A percentile compares a stretch with the other conserved stretches of the same genome.
Evolutionary conservation across 257 asterid species (phyloP).

Genomic region (Solanum lycopersicoides): DNA sequence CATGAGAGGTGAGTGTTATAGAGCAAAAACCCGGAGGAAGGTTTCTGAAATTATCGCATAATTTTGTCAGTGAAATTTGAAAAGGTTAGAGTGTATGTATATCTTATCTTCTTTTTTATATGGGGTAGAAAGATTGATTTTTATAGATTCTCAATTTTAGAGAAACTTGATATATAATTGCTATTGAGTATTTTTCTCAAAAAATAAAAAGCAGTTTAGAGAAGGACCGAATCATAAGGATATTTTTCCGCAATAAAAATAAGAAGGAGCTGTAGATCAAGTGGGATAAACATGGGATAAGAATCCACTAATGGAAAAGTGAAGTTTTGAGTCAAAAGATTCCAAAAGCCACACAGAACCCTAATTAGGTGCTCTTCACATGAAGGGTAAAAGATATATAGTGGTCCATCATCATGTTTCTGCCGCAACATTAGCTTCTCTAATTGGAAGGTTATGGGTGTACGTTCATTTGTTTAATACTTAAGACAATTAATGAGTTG

Average conservation of each 20-base stretch:
- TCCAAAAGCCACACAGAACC: conserved; percentile 1
- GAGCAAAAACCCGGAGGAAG: no score
- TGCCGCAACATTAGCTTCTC: conserved; percentile 10
- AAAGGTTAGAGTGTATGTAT: no score
- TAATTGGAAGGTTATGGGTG: conserved; percentile 12
- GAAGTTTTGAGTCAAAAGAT: conserved; percentile 5
- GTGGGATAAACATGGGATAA: neutral
- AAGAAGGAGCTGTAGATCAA: neutral
- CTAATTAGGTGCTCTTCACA: conserved; percentile 20
- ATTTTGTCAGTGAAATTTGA: no score
- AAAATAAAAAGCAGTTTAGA: neutral
- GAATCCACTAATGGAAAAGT: neutral
- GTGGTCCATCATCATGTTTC: conserved; percentile 20
- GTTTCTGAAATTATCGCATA: no score
- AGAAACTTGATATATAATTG: no score
- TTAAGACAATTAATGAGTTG: neutral
- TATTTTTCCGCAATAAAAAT: no score
- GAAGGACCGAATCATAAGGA: no score
- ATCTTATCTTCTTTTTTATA: neutral
- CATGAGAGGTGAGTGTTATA: no score
- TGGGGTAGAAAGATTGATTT: neutral
- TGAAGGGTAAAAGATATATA: neutral
- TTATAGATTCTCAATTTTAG: neutral
- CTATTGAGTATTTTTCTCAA: neutral
- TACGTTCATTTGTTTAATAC: conserved; percentile 8